These are phyloP conservation scores for Candida tropicalis DNA, from an alignment of 1,139 yeast genomes.

Conservation along the genomic window DNA sequence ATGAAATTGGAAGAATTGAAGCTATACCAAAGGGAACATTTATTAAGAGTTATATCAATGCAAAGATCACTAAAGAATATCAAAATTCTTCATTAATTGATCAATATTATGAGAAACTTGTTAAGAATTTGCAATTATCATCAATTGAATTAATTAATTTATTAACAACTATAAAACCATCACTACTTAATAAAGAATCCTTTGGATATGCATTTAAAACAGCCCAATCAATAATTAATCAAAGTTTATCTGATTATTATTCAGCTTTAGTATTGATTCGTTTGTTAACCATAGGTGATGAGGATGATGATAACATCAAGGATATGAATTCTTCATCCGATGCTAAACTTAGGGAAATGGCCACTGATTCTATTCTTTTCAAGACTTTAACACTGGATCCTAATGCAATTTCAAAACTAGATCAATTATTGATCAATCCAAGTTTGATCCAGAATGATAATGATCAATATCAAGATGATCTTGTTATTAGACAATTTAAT, in stretches of 20 bases:
- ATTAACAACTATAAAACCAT: constrained; percentile 54
- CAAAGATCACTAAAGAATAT: constrained; percentile 8
- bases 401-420: constrained; percentile 14
- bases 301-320: background rate
- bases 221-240: constrained; percentile 33
- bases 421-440: constrained; percentile 13
- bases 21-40: constrained; percentile 43
- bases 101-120: constrained; percentile 23
- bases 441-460: background rate
- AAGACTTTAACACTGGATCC: constrained; percentile 34
- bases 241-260: constrained; percentile 23
- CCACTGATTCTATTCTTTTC: constrained; percentile 50
- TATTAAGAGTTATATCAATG: constrained; percentile 45
- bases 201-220: constrained; percentile 41
- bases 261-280: constrained; percentile 62
- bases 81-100: constrained; percentile 10
- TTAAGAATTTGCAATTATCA: constrained; percentile 41
- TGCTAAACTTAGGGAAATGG: constrained; percentile 39
- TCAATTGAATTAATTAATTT: constrained; percentile 55
- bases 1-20: constrained; percentile 23
- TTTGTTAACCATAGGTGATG: constrained; percentile 55
- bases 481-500: constrained; percentile 18
- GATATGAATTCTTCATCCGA: constrained; percentile 38
- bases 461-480: constrained; percentile 16
- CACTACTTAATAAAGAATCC: constrained; percentile 21